Percentiles rank a stretch among this genome's conserved stretches.
phyloP scores from a whole-genome alignment of 129 eudicot genomes.

The Oenanthe sinensis region DNA sequence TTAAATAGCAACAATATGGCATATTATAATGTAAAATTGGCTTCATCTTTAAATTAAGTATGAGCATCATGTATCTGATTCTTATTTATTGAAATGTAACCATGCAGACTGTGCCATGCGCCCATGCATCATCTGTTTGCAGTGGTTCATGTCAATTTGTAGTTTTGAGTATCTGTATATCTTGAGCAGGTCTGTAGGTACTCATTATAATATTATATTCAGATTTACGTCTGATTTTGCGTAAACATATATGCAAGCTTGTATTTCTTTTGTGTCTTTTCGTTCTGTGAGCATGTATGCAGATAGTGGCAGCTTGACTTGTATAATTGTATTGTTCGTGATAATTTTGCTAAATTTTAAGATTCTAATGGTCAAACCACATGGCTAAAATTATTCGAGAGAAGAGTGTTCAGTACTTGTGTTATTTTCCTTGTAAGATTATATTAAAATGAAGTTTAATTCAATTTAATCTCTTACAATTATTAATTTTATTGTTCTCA shows the following conservation, averaged over 20 bases:
- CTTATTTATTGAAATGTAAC: neutral
- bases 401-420: neutral
- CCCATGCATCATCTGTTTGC: too few relatives aligned
- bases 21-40: neutral
- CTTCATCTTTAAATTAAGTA: neutral
- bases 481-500: constrained; percentile 25
- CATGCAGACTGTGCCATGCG: neutral
- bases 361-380: neutral
- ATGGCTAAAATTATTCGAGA: neutral
- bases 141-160: too few relatives aligned
- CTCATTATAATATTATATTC: neutral
- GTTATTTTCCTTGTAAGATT: neutral
- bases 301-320: neutral
- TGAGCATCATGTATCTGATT: neutral
- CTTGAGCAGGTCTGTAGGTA: neutral
- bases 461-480: neutral
- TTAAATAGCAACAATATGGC: neutral
- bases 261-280: neutral
- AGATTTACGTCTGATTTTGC: neutral
- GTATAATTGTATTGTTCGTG: neutral
- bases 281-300: neutral
- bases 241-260: neutral
- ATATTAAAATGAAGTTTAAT: constrained; percentile 1
- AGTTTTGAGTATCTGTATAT: neutral
- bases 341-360: neutral